A percentile compares a stretch with the other conserved stretches of the same genome.
Evolutionary conservation across 148 eudicot species (phyloP).

Genomic region (Vaccinium corymbosum): DNA sequence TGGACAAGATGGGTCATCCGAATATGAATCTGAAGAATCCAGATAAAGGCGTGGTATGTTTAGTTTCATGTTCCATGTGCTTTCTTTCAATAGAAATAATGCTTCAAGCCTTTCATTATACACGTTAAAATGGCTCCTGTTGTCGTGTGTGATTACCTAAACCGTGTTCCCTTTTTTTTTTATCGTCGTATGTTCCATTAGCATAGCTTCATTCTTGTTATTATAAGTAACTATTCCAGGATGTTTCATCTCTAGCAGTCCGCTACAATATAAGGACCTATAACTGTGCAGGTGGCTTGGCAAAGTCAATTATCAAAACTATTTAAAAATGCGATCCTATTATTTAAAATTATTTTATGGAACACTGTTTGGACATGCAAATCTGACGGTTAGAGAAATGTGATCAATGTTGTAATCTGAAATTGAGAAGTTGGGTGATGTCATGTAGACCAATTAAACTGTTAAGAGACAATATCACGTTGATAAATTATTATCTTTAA

Average conservation of each 20-base stretch:
- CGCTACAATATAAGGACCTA: not conserved
- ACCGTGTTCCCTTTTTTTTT: not conserved
- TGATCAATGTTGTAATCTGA: not conserved
- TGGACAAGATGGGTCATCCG: slow-evolving; percentile 97
- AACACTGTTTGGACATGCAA: not conserved
- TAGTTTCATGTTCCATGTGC: slow-evolving; percentile 17
- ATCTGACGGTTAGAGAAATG: not conserved
- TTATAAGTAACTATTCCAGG: not conserved
- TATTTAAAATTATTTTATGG: not conserved
- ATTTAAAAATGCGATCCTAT: not conserved
- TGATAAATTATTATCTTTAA: not conserved
- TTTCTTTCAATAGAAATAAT: not conserved
- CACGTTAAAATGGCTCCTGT: slow-evolving; percentile 1
- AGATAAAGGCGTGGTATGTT: slow-evolving; percentile 83
- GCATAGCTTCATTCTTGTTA: not conserved
- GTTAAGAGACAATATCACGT: not conserved
- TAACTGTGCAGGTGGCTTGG: not conserved
- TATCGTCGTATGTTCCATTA: not conserved
- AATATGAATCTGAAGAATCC: slow-evolving; percentile 91
- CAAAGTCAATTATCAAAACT: not conserved
- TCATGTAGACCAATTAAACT: not conserved
- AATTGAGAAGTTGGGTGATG: not conserved
- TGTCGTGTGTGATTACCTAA: not conserved
- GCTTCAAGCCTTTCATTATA: slow-evolving; percentile 9
- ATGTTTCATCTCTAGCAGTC: not conserved